Evolutionary conservation across 2,329 filamentous ascomycete species (phyloP), one percentile per base, ranked within the genome.

Genomic region (Chaetomium globosum): DNA sequence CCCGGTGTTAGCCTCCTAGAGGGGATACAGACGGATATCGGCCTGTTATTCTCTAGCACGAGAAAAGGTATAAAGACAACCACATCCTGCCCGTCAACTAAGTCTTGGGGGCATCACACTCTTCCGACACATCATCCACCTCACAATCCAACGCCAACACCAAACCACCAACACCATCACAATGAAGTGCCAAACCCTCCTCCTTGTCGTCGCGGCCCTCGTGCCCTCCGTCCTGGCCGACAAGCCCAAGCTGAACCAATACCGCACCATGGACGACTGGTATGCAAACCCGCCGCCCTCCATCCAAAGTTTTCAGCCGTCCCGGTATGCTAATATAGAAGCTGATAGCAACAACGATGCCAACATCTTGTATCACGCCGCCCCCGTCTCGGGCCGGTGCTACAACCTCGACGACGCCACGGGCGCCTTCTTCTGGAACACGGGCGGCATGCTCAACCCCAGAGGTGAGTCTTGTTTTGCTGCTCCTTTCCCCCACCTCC

Each of bases 371-470:
- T 58, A 46, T 39, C 55, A 58, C 39, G 55, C 55, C 13, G 55
- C 55, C 23, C 55, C 55, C 10, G 55, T 58, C 55, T 58, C 55
- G 23, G 55, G 55, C 55, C 9, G 55, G 2, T 58, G 55, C 55
- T 58, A 58, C 39, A 48, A 58, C 55, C 36, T 58, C 23, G 55
- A 58, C 16, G 36, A 58, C 16, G 55, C 55, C 1, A 58, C 55
- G 4, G 55, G 13, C 23, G 55, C 55, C 39, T 58, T 58, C 39
- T 58, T 58, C 23, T 58, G 55, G 55, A 58, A 58, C 55, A 46
- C 55, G n/a, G 55, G 55, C 23, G 39, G 36, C 36, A 46, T 58
- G 55, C 26, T 46, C 36, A 46, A 58, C 36, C 55, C 55, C 36
- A 46, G 55, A n/a, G 55, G 55, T 58, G 30, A 9, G 55, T 30